Evolutionary conservation across 441 rosid genomes (phyloP).

Genomic region (Francoa sonchifolia): DNA sequence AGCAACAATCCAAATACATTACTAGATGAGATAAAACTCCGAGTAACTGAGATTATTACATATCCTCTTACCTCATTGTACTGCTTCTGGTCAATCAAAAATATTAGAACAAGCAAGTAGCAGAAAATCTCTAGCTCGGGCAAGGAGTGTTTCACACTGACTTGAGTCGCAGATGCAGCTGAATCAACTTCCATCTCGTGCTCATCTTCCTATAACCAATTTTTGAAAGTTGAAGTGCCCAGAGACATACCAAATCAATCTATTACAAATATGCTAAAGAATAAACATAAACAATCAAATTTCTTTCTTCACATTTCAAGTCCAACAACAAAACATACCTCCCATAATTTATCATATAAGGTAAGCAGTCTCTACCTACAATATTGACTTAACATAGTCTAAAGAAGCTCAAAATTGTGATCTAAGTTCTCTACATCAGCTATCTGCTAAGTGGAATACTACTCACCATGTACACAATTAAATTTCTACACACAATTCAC

Average conservation of each 20-base stretch:
- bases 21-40: background rate
- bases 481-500: background rate
- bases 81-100: slow-evolving; percentile 42
- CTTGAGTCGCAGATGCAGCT: slow-evolving; percentile 26
- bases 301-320: no score
- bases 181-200: slow-evolving; percentile 50
- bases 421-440: no score
- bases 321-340: no score
- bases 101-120: slow-evolving; percentile 44
- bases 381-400: no score
- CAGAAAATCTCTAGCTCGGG: slow-evolving; percentile 44
- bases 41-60: background rate
- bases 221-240: background rate
- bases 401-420: no score
- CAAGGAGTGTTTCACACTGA: slow-evolving; percentile 27
- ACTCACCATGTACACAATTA: background rate
- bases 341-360: no score
- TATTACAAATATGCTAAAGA: background rate
- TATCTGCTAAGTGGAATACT: background rate
- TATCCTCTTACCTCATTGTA: slow-evolving; percentile 23
- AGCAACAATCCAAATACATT: background rate
- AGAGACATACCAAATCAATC: background rate
- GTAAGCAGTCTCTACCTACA: no score
- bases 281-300: background rate
- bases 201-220: slow-evolving; percentile 28